These are phyloP conservation scores for Epichloe aotearoae DNA, from an alignment of 2,329 filamentous ascomycete species.

Conservation along the genomic window DNA sequence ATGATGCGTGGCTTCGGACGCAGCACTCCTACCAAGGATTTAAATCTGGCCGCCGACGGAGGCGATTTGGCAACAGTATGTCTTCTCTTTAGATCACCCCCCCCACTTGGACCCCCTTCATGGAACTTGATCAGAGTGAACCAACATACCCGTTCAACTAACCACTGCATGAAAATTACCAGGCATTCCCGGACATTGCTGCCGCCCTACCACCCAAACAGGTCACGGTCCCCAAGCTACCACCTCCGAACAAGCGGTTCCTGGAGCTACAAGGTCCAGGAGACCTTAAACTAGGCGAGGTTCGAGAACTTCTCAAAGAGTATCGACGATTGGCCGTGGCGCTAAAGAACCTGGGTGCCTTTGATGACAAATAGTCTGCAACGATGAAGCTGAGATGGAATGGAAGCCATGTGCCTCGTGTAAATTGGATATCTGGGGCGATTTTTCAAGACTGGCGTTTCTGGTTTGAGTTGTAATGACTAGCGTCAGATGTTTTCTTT, in stretches of 20 bases:
- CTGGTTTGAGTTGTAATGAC: no score
- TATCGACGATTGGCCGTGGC: slow-evolving; percentile 58
- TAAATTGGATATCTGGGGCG: background rate
- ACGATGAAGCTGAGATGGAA: background rate
- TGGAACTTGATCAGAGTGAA: background rate
- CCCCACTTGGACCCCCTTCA: background rate
- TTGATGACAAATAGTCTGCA: slow-evolving; percentile 28
- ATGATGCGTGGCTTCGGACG: slow-evolving; percentile 66
- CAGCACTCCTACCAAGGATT: slow-evolving; percentile 26
- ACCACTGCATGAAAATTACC: background rate
- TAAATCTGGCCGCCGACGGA: slow-evolving; percentile 31
- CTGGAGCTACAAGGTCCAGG: slow-evolving; percentile 57
- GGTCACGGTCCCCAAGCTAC: slow-evolving; percentile 35
- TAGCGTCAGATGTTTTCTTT: background rate
- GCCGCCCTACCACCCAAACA: slow-evolving; percentile 38
- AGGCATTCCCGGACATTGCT: slow-evolving; percentile 51
- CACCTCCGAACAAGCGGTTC: slow-evolving; percentile 59
- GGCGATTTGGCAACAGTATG: slow-evolving; percentile 46
- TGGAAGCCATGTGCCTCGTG: background rate
- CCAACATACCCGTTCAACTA: background rate
- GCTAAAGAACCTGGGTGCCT: slow-evolving; percentile 48
- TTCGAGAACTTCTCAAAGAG: slow-evolving; percentile 57
- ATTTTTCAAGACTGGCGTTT: no score
- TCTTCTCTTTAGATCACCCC: background rate
- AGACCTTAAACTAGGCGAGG: slow-evolving; percentile 61